phyloP scores from a whole-genome alignment of 257 asterid species.

The Perilla frutescens region DNA sequence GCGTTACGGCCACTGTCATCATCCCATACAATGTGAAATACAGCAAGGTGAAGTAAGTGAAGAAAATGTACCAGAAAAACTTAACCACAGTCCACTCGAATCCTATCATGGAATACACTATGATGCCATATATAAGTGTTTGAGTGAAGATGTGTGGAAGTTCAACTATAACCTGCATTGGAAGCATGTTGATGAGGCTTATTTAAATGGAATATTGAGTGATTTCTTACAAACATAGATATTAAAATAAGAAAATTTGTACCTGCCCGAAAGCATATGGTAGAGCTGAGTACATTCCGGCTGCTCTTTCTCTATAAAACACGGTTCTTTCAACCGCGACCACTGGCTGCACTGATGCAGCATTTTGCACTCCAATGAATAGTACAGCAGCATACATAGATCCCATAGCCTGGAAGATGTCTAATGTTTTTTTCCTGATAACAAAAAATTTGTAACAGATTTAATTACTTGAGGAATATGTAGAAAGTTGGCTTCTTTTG shows the following conservation, averaged over 20 bases:
- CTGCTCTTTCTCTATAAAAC: conserved; percentile 80
- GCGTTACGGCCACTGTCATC: conserved; percentile 77
- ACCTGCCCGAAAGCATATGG: conserved; percentile 81
- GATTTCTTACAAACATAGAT: neutral
- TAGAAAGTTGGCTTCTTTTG: no score
- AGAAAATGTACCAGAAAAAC: conserved; percentile 71
- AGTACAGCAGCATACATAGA: conserved; percentile 71
- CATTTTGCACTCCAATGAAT: conserved; percentile 65
- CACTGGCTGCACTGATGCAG: conserved; percentile 72
- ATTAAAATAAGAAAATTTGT: neutral
- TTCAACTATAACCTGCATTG: conserved; percentile 59
- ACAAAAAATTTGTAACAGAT: no score
- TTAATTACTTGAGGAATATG: no score
- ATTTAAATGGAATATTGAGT: no score
- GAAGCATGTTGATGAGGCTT: neutral
- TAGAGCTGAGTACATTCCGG: conserved; percentile 81
- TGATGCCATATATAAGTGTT: conserved; percentile 50
- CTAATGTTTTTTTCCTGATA: conserved; percentile 33
- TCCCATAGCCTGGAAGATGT: conserved; percentile 73
- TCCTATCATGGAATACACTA: conserved; percentile 74
- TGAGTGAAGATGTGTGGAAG: conserved; percentile 66
- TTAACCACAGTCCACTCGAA: conserved; percentile 70
- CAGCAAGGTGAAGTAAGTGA: conserved; percentile 68
- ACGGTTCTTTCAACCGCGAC: conserved; percentile 76
- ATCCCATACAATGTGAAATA: conserved; percentile 78